Evolutionary conservation across 768 basidiomycete species (phyloP).

Genomic region (Pleurotus ostreatus): DNA sequence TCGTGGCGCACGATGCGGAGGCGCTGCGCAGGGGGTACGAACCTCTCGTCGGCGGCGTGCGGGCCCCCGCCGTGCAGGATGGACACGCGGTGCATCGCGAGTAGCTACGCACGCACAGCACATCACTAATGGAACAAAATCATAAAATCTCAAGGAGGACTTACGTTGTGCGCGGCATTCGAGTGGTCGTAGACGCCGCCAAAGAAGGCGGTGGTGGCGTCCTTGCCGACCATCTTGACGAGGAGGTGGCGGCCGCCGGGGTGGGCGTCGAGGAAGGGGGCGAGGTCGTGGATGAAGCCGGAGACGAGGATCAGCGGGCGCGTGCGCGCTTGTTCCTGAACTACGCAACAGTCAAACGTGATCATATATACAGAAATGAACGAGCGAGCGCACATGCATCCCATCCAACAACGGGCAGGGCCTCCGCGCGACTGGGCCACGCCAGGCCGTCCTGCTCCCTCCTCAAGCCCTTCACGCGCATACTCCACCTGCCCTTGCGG

Average conservation of each 20-base stretch:
- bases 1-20: slow-evolving; percentile 12
- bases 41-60: slow-evolving; percentile 38
- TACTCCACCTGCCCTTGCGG: slow-evolving; percentile 87
- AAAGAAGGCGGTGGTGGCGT: slow-evolving; percentile 91
- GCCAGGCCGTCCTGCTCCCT: slow-evolving; percentile 67
- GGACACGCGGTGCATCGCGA: slow-evolving; percentile 60
- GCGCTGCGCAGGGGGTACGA: slow-evolving; percentile 45
- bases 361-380: background rate
- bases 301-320: slow-evolving; percentile 82
- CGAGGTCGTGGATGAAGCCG: slow-evolving; percentile 89
- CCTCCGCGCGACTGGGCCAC: slow-evolving; percentile 74
- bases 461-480: slow-evolving; percentile 85
- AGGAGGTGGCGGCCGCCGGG: slow-evolving; percentile 87
- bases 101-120: slow-evolving; percentile 27
- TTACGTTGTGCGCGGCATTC: slow-evolving; percentile 79
- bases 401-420: slow-evolving; percentile 81
- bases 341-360: slow-evolving; percentile 28
- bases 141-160: background rate
- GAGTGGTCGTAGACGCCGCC: slow-evolving; percentile 88
- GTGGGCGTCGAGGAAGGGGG: slow-evolving; percentile 82
- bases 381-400: slow-evolving; percentile 60
- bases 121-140: background rate
- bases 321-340: slow-evolving; percentile 72
- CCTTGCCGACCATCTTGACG: slow-evolving; percentile 80
- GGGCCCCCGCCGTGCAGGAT: slow-evolving; percentile 49